These are phyloP conservation scores for Draba incana DNA, from an alignment of 345 rosid genomes.

Conservation along the genomic window DNA sequence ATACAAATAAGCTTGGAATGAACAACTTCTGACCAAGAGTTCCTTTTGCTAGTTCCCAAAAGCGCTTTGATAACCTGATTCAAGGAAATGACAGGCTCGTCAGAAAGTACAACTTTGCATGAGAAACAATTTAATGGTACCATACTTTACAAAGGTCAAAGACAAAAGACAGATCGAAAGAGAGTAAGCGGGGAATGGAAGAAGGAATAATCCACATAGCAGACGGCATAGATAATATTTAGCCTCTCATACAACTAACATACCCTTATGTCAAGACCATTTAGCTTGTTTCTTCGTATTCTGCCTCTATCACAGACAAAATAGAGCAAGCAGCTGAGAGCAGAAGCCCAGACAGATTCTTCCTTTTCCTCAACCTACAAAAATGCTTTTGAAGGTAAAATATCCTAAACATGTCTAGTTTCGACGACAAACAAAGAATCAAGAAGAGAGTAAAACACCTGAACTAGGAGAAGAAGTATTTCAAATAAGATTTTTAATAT, in stretches of 20 bases:
- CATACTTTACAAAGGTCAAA: not conserved
- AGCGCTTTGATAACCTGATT: constrained; percentile 86
- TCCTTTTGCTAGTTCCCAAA: constrained; percentile 67
- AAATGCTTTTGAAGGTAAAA: constrained; percentile 35
- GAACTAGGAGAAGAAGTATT: constrained; percentile 92
- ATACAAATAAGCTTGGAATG: constrained; percentile 92
- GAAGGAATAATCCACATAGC: constrained; percentile 16
- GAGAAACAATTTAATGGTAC: not conserved
- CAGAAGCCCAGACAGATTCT: constrained; percentile 97
- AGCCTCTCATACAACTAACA: constrained; percentile 25
- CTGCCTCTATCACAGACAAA: constrained; percentile 92
- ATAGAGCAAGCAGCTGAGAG: constrained; percentile 93
- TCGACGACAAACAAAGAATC: constrained; percentile 22
- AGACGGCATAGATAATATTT: constrained; percentile 26
- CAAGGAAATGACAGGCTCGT: constrained; percentile 30
- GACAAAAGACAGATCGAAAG: constrained; percentile 19
- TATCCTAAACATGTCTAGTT: constrained; percentile 21
- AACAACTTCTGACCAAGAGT: constrained; percentile 98
- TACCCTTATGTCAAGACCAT: constrained; percentile 99
- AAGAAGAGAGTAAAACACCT: constrained; percentile 52
- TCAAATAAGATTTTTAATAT: constrained; percentile 85
- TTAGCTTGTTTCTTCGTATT: constrained; percentile 71
- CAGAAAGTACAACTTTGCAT: constrained; percentile 29
- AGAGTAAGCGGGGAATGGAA: constrained; percentile 14
- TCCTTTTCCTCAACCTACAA: constrained; percentile 81